phyloP scores from a whole-genome alignment of 75 land plant genomes.

The Selaginella tamariscina region DNA sequence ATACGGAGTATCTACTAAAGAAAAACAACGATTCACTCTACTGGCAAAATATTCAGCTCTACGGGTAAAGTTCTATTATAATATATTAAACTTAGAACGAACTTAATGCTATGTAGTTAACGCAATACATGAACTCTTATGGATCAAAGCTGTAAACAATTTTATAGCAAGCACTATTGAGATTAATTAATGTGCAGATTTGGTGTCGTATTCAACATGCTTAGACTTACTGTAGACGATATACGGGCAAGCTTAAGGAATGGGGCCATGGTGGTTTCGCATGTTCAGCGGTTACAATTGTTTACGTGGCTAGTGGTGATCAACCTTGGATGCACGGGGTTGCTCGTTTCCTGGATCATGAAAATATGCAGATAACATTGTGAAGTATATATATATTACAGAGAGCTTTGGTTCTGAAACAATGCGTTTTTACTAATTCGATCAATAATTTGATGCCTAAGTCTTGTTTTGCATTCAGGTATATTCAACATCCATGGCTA shows the following conservation, averaged over 20 bases:
- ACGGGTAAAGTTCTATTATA: too few relatives aligned
- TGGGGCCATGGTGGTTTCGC: conserved; percentile 78
- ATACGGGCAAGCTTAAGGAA: conserved; percentile 52
- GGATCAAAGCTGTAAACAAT: neutral
- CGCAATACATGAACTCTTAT: neutral
- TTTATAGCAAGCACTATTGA: neutral
- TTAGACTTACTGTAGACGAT: conserved; percentile 55
- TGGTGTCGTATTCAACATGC: conserved; percentile 81
- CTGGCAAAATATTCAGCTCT: conserved; percentile 94
- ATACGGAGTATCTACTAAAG: conserved; percentile 94
- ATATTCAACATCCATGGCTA: conserved; percentile 96
- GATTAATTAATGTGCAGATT: conserved; percentile 39
- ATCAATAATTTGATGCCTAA: too few relatives aligned
- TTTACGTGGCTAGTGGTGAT: conserved; percentile 90
- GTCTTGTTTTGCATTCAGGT: conserved; percentile 40
- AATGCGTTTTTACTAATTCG: too few relatives aligned
- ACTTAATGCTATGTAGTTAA: conserved; percentile 15
- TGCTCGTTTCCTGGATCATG: conserved; percentile 96
- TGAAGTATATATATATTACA: too few relatives aligned
- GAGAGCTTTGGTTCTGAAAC: too few relatives aligned
- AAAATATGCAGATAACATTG: conserved; percentile 94
- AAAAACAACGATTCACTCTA: conserved; percentile 85
- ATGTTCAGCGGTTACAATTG: conserved; percentile 61
- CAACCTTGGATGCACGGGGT: conserved; percentile 80
- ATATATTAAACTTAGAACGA: too few relatives aligned